Percentiles rank a stretch among this genome's conserved stretches.
phyloP scores from a whole-genome alignment of 768 basidiomycete genomes.

The Rhodosporidiobolus odoratus region DNA sequence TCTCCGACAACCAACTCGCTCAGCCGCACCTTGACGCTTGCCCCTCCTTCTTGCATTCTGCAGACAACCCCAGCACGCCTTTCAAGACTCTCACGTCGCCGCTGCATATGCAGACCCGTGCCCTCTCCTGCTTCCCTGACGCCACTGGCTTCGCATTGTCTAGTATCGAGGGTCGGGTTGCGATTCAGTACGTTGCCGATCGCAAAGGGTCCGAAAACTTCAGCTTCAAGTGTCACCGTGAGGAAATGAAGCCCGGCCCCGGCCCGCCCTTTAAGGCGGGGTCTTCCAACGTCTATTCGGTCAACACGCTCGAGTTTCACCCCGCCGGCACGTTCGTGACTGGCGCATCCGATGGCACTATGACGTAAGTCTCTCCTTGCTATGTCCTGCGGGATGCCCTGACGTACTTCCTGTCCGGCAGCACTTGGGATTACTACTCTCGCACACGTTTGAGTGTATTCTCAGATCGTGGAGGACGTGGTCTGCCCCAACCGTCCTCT shows the following conservation, averaged over 20 bases:
- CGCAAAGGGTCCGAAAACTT: constrained; percentile 61
- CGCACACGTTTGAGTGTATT: constrained; percentile 49
- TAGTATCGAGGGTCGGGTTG: constrained; percentile 63
- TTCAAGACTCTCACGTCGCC: constrained; percentile 57
- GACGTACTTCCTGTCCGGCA: not conserved
- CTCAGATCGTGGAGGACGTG: no score
- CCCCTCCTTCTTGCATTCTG: no score
- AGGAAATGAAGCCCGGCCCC: constrained; percentile 50
- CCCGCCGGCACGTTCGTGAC: constrained; percentile 78
- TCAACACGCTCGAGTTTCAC: constrained; percentile 82
- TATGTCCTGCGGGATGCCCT: constrained; percentile 38
- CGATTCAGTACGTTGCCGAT: constrained; percentile 65
- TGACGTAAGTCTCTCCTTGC: constrained; percentile 77
- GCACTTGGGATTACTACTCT: not conserved
- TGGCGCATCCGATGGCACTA: constrained; percentile 69
- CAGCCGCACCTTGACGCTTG: no score
- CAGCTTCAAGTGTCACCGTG: constrained; percentile 76
- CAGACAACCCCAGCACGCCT: constrained; percentile 60
- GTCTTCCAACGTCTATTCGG: constrained; percentile 62
- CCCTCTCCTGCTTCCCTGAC: constrained; percentile 50
- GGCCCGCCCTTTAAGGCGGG: constrained; percentile 50
- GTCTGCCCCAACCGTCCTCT: constrained; percentile 62
- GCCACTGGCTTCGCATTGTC: constrained; percentile 48
- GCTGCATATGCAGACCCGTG: constrained; percentile 86
- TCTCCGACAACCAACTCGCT: no score